Evolutionary conservation across 345 rosid species (phyloP).

Genomic region (Eucalyptus erythrocorys): DNA sequence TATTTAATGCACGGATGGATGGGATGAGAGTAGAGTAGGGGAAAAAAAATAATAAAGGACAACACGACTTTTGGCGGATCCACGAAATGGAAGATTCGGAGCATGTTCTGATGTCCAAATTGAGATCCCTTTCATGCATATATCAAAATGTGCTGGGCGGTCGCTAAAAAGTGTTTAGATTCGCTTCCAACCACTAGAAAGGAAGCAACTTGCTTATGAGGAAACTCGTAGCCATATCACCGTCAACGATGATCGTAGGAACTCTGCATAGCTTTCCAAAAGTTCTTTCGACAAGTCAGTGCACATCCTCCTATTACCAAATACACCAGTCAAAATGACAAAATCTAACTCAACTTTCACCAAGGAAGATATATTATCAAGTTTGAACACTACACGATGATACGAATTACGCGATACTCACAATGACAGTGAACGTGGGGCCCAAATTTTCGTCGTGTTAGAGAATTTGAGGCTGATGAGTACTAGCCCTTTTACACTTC

Average conservation of each 20-base stretch:
- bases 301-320: neutral
- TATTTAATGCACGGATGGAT: neutral
- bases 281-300: neutral
- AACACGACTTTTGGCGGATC: neutral
- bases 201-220: neutral
- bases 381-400: neutral
- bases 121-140: neutral
- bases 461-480: neutral
- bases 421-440: neutral
- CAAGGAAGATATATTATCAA: neutral
- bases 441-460: neutral
- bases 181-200: neutral
- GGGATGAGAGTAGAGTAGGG: neutral
- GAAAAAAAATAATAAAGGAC: neutral
- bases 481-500: neutral
- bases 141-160: neutral
- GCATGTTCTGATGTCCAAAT: neutral
- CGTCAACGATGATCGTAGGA: too few species aligned
- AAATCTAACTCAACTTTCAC: neutral
- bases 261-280: neutral
- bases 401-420: neutral
- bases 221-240: neutral
- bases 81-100: neutral
- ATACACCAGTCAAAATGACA: too few species aligned
- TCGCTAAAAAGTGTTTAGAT: neutral